Evolutionary conservation across 2,329 filamentous ascomycete genomes (phyloP), one percentile per base, ranked within the genome.

Genomic region (Fusarium anthophilum): DNA sequence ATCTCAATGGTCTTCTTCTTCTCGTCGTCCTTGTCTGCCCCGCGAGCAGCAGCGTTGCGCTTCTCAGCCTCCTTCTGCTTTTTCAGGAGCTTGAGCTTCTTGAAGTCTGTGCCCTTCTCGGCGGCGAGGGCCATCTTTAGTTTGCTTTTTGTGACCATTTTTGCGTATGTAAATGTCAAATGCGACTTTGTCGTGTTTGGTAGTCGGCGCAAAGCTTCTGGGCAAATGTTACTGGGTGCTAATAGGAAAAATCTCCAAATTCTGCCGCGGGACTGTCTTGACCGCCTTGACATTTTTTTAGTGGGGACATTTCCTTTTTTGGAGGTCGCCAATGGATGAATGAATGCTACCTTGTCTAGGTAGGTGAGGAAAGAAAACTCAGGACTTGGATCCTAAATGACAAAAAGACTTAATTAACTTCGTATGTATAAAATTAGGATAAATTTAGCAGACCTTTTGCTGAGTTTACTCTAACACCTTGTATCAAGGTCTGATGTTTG

Each of bases 71-170:
- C 81, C 80, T 87, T 88, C 74, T 83, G 79, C 74, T 84, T 84
- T 75, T 87, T 87, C 79, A 85, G 82, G 65, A 87, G 83, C 76
- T 87, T 88, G 47, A 86, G 75, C 76, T 88, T 88, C 73, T 86
- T 83, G 54, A 87, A 87, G 68, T 90, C 88, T 20, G 82, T 80
- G 50, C 87, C 86, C 79, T 90, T 89, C 56, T 91, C 86, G 45
- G 86, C 86, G 53, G 84, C 85, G 22, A 91, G 81, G 15, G 88
- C 88, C 79, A 87, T 81, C 80, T 87, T 88, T 61, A 90, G 82
- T 74, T 86, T 88, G 79, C 84, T 84, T 79, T 84, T 85, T 30
- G 80, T 82, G 56, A 83, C 84, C 84, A 86, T 86, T 60, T 73
- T 70, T 47, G 54, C 68, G 48, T 58, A 70, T 59, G 43, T 51